These are phyloP conservation scores for Xylaria curta DNA, from an alignment of 495 filamentous ascomycete genomes.

Conservation along the genomic window DNA sequence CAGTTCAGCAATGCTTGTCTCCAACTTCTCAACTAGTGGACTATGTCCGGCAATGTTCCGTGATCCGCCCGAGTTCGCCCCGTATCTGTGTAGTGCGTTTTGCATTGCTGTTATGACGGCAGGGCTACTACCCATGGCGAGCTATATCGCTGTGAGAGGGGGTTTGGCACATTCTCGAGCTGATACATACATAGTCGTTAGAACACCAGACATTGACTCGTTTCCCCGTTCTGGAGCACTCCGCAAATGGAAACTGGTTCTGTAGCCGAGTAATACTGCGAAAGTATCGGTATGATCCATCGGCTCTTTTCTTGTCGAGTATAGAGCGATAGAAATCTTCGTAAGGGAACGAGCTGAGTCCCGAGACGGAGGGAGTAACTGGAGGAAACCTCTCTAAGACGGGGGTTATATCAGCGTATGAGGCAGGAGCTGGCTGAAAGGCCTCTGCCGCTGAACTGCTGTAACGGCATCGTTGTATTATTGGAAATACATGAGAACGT, in stretches of 20 bases:
- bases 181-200: conserved; percentile 68
- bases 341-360: conserved; percentile 49
- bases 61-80: conserved; percentile 84
- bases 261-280: conserved; percentile 91
- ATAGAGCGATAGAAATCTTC: conserved; percentile 76
- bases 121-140: conserved; percentile 83
- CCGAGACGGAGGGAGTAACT: background rate
- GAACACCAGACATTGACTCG: conserved; percentile 88
- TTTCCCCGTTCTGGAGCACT: conserved; percentile 73
- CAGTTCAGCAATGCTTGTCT: conserved; percentile 74
- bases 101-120: conserved; percentile 82
- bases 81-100: conserved; percentile 78
- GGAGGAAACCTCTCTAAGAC: background rate
- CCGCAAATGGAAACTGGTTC: conserved; percentile 80
- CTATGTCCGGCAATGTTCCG: conserved; percentile 79
- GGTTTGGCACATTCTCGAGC: conserved; percentile 20
- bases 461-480: conserved; percentile 1
- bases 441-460: background rate
- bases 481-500: background rate
- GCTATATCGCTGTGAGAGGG: conserved; percentile 4
- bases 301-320: conserved; percentile 85
- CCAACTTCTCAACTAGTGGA: conserved; percentile 76
- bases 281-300: conserved; percentile 90
- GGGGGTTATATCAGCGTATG: background rate
- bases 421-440: conserved; percentile 2